Conservation (phyloP, 176 grass and related monocot species). For the Pontederia crassipes region DNA sequence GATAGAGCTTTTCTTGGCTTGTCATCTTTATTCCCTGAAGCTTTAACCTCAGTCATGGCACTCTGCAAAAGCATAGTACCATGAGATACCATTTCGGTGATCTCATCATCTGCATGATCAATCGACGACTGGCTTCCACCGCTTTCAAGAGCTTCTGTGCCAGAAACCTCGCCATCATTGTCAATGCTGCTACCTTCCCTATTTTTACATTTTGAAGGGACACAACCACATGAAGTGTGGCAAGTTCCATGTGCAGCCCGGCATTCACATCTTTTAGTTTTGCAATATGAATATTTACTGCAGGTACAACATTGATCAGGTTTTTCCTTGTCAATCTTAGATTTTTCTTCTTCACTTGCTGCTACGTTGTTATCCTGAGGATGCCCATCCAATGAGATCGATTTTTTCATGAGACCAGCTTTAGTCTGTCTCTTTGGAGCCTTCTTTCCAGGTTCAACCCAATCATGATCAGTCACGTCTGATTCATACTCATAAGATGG, state of each 20-base stretch:
- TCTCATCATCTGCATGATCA: conserved; percentile 28
- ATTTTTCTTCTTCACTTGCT: conserved; percentile 25
- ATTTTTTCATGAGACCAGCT: conserved; percentile 27
- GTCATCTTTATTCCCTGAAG: conserved; percentile 12
- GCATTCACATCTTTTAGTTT: conserved; percentile 79
- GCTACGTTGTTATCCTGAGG: conserved; percentile 8
- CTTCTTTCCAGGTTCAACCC: conserved; percentile 33
- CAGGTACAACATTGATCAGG: conserved; percentile 48
- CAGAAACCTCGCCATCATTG: conserved; percentile 17
- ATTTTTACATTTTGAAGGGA: conserved; percentile 57
- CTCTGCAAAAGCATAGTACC: conserved; percentile 45
- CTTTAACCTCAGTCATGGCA: conserved; percentile 27
- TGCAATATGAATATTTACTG: conserved; percentile 44
- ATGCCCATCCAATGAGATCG: neutral
- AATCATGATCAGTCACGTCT: conserved; percentile 37
- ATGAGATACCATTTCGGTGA: conserved; percentile 29
- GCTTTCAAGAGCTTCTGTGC: conserved; percentile 10
- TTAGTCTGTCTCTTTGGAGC: conserved; percentile 10
- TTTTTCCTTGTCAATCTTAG: conserved; percentile 13
- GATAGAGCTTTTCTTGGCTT: conserved; percentile 49
- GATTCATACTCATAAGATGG: conserved; percentile 15
- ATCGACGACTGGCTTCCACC: conserved; percentile 22
- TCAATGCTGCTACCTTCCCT: conserved; percentile 24
- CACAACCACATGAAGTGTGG: conserved; percentile 44
- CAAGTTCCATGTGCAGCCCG: conserved; percentile 39